These are phyloP conservation scores for Ophiostoma quercus DNA, from an alignment of 2,329 filamentous ascomycete species.

Conservation along the genomic window DNA sequence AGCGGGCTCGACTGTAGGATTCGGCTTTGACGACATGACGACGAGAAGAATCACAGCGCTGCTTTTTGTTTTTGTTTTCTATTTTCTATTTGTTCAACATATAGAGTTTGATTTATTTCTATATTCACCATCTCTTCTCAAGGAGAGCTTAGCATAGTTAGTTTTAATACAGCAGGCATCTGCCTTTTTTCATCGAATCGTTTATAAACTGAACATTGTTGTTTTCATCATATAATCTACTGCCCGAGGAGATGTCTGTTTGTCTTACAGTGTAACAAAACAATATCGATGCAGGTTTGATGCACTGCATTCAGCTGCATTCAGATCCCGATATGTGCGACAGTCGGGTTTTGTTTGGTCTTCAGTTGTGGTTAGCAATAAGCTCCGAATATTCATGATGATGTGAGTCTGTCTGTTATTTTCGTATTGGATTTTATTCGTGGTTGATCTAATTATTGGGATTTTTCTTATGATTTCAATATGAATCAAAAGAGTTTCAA, in stretches of 20 bases:
- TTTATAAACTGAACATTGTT: no score
- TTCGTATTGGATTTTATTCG: no score
- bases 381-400: no score
- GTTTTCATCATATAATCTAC: no score
- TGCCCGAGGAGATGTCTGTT: neutral
- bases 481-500: no score
- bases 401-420: no score
- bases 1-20: slow-evolving; percentile 6
- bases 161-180: neutral
- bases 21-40: slow-evolving; percentile 13
- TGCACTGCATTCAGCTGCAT: neutral
- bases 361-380: no score
- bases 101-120: neutral
- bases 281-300: neutral
- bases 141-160: neutral
- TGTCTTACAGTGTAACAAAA: neutral
- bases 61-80: neutral
- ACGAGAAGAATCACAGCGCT: slow-evolving; percentile 12
- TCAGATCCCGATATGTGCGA: neutral
- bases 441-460: no score
- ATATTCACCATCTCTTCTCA: neutral
- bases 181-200: no score
- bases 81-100: neutral
- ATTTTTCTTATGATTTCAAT: no score
- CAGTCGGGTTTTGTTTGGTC: neutral